phyloP scores from a whole-genome alignment of 192 early-diverging fungal genomes.

The Gigaspora rosea region DNA sequence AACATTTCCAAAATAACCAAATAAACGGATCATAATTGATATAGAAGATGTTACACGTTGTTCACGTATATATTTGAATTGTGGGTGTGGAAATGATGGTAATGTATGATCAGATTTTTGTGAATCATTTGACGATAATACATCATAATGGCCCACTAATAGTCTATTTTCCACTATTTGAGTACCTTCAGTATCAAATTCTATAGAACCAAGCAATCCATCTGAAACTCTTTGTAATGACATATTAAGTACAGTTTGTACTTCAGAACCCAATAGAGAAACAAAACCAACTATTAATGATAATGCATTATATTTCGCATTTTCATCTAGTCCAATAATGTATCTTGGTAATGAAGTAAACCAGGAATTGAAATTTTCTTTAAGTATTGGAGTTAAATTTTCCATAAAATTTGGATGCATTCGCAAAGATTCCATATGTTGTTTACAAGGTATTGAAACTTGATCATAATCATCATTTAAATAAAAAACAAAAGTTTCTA shows the following conservation, averaged over 20 bases:
- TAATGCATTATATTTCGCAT: slow-evolving; percentile 38
- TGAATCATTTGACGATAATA: background rate
- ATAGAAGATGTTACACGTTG: slow-evolving; percentile 26
- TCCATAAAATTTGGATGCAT: slow-evolving; percentile 9
- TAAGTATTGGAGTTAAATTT: slow-evolving; percentile 39
- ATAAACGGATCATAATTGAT: slow-evolving; percentile 32
- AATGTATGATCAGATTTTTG: background rate
- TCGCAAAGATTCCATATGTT: slow-evolving; percentile 27
- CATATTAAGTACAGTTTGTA: slow-evolving; percentile 36
- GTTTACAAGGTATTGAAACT: slow-evolving; percentile 34
- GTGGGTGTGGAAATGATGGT: slow-evolving; percentile 33
- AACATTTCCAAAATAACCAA: slow-evolving; percentile 37
- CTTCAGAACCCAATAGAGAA: slow-evolving; percentile 33
- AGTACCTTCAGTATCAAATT: slow-evolving; percentile 37
- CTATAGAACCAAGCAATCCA: slow-evolving; percentile 43
- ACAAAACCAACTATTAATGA: slow-evolving; percentile 38
- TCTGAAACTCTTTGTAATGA: slow-evolving; percentile 34
- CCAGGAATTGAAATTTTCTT: slow-evolving; percentile 39
- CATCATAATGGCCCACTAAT: slow-evolving; percentile 9
- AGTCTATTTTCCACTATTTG: slow-evolving; percentile 38
- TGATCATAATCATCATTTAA: slow-evolving; percentile 39
- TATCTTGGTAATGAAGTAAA: slow-evolving; percentile 39
- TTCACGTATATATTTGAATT: slow-evolving; percentile 38
- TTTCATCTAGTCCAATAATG: slow-evolving; percentile 39
- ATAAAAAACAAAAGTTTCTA: slow-evolving; percentile 44